Percentiles rank a stretch among this genome's conserved stretches.
Evolutionary conservation across 768 basidiomycete species (phyloP).

Genomic region (Mycena albidolilacea): DNA sequence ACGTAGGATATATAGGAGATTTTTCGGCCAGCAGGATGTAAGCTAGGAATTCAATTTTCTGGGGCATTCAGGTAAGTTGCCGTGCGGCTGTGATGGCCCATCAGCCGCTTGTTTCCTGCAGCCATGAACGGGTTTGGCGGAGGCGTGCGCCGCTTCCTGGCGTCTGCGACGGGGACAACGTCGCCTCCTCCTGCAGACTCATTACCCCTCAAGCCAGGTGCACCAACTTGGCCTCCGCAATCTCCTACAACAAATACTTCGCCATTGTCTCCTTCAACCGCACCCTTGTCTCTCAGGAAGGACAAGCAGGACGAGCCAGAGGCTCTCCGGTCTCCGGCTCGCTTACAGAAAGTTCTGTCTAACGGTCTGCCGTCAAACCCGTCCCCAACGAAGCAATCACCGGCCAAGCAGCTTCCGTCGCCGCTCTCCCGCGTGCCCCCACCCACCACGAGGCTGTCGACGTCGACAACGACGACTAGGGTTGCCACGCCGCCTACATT

Average conservation of each 20-base stretch:
- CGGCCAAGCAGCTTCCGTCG: constrained; percentile 30
- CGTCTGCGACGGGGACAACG: constrained; percentile 36
- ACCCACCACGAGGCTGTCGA: constrained; percentile 36
- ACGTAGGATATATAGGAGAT: no score
- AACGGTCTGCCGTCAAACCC: constrained; percentile 25
- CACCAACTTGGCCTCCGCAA: constrained; percentile 48
- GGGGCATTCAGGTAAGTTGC: no score
- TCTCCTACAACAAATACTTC: constrained; percentile 39
- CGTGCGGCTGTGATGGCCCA: no score
- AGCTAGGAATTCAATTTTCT: no score
- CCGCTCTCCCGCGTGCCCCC: constrained; percentile 33
- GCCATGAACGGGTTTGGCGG: constrained; percentile 36
- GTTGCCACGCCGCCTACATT: constrained; percentile 22
- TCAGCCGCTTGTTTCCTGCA: not conserved
- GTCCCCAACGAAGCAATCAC: constrained; percentile 20
- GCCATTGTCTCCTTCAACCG: constrained; percentile 50
- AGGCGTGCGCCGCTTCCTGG: constrained; percentile 40
- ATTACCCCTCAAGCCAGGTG: constrained; percentile 62
- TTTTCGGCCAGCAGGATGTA: no score
- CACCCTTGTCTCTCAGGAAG: constrained; percentile 68
- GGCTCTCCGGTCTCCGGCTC: constrained; percentile 31
- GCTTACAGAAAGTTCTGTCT: constrained; percentile 28
- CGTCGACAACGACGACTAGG: constrained; percentile 9
- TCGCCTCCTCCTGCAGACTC: constrained; percentile 52
- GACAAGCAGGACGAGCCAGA: constrained; percentile 55